Evolutionary conservation across 2,329 filamentous ascomycete species (phyloP).

Genomic region (Sporothrix inflata): DNA sequence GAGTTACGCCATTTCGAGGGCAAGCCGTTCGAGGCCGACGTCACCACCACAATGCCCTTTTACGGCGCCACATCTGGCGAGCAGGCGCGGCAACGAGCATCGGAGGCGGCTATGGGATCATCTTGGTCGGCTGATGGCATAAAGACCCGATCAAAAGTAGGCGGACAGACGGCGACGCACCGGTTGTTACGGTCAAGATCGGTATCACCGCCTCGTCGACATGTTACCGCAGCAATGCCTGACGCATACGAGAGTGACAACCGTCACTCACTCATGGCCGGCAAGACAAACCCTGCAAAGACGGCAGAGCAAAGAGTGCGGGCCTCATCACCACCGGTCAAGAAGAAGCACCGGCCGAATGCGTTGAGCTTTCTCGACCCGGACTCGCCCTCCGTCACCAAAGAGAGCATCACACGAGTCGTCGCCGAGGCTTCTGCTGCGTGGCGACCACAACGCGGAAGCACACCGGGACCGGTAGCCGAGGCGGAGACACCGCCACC

Average conservation of each 20-base stretch:
- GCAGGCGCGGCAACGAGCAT: not conserved
- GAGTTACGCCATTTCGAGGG: slow-evolving; percentile 22
- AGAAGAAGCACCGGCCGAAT: slow-evolving; percentile 38
- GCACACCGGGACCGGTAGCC: not conserved
- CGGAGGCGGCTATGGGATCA: not conserved
- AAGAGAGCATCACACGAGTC: slow-evolving; percentile 42
- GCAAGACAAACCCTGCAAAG: too few species aligned
- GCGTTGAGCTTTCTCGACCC: slow-evolving; percentile 61
- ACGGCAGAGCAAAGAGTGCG: not conserved
- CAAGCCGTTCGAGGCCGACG: slow-evolving; percentile 23
- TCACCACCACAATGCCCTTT: slow-evolving; percentile 16
- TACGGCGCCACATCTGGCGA: slow-evolving; percentile 19
- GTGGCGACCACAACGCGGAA: slow-evolving; percentile 31
- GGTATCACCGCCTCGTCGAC: slow-evolving; percentile 2
- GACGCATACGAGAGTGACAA: not conserved
- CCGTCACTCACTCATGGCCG: too few species aligned
- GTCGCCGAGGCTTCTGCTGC: slow-evolving; percentile 39
- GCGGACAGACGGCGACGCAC: not conserved
- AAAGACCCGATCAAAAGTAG: not conserved
- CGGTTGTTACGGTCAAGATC: slow-evolving; percentile 2
- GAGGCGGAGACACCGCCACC: slow-evolving; percentile 16
- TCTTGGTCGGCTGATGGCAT: not conserved
- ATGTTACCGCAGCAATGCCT: not conserved
- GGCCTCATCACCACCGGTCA: not conserved
- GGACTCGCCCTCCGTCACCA: slow-evolving; percentile 55